phyloP scores from a whole-genome alignment of 495 filamentous ascomycete genomes.

The Cladorrhinum samala region DNA sequence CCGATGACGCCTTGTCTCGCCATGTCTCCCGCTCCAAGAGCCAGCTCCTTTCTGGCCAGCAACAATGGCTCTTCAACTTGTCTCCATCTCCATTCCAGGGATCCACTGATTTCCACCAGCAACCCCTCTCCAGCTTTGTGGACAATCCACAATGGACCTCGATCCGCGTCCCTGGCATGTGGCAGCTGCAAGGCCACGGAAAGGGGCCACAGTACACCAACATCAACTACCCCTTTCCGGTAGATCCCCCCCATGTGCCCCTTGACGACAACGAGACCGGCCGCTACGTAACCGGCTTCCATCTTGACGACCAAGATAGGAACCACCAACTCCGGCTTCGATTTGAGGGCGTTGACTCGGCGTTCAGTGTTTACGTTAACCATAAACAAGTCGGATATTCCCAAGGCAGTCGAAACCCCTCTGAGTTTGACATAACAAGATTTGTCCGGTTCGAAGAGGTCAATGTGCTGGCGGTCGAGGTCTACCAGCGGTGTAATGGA shows the following conservation, averaged over 20 bases:
- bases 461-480: conserved; percentile 56
- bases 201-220: conserved; percentile 62
- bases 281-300: conserved; percentile 52
- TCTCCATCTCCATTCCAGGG: conserved; percentile 45
- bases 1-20: conserved; percentile 26
- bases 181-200: conserved; percentile 63
- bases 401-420: conserved; percentile 61
- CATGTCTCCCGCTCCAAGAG: conserved; percentile 30
- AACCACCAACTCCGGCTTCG: conserved; percentile 46
- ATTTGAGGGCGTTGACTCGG: conserved; percentile 66
- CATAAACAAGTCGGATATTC: conserved; percentile 59
- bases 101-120: conserved; percentile 35
- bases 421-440: conserved; percentile 59
- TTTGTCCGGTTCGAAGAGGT: conserved; percentile 35
- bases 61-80: conserved; percentile 50
- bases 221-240: conserved; percentile 56
- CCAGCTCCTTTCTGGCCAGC: conserved; percentile 45
- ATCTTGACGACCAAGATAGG: conserved; percentile 30
- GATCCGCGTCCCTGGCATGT: conserved; percentile 61
- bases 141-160: conserved; percentile 42
- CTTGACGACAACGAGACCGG: conserved; percentile 61
- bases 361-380: conserved; percentile 64
- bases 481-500: conserved; percentile 62
- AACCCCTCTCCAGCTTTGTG: conserved; percentile 17
- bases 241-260: conserved; percentile 54